Evolutionary conservation across 2,329 filamentous ascomycete species (phyloP).

Genomic region (Fusarium hostae): DNA sequence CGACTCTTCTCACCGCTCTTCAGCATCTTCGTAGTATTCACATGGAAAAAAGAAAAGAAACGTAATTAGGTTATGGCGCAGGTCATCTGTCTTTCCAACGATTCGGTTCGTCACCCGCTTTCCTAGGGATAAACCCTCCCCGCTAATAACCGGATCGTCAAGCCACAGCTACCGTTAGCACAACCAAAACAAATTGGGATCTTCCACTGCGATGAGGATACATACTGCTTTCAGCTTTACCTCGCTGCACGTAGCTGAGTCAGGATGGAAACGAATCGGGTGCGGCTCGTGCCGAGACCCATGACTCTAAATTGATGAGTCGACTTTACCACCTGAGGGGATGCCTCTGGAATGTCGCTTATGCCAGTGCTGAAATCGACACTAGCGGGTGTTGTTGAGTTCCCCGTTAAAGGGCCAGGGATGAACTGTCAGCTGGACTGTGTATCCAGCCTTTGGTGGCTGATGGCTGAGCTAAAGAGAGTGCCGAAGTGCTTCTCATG

Average conservation of each 20-base stretch:
- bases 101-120: not conserved
- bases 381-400: not conserved
- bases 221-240: not conserved
- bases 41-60: not conserved
- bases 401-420: not conserved
- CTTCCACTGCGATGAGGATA: not conserved
- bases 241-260: not conserved
- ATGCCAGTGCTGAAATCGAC: not conserved
- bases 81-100: not conserved
- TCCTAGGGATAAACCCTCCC: not conserved
- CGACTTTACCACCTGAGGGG: not conserved
- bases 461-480: not conserved
- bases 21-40: not conserved
- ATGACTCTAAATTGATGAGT: not conserved
- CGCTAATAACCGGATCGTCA: not conserved
- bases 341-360: not conserved
- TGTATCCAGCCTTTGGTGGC: not conserved
- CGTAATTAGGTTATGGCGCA: not conserved
- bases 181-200: not conserved
- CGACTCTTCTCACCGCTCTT: not conserved
- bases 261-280: not conserved
- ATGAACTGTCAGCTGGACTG: not conserved
- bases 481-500: not conserved
- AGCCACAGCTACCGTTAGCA: not conserved
- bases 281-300: constrained; percentile 17